Conservation (phyloP, 2,329 filamentous ascomycete species). For the Nothophoma quercina region DNA sequence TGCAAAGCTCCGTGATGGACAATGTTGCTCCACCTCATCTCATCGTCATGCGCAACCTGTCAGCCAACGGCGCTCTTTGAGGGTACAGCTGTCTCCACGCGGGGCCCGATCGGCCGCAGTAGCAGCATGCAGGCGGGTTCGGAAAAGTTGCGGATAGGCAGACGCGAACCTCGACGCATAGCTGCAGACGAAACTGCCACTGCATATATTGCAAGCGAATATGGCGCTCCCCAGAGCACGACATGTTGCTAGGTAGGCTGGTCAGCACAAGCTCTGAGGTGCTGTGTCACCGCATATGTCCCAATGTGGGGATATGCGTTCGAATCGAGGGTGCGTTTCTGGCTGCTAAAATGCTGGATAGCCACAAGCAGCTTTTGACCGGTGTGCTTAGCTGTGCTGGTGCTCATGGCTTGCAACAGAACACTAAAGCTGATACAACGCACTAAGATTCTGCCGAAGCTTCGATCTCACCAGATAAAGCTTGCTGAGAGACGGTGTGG, state of each 20-base stretch:
- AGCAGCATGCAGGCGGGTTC: constrained; percentile 35
- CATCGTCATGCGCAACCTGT: constrained; percentile 28
- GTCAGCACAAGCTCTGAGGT: constrained; percentile 32
- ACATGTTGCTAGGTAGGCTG: constrained; percentile 33
- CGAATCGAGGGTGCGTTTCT: constrained; percentile 7
- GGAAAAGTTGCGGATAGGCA: constrained; percentile 29
- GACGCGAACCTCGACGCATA: constrained; percentile 25
- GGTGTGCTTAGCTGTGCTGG: constrained; percentile 7
- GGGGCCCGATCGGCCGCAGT: constrained; percentile 37
- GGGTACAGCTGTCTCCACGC: constrained; percentile 11
- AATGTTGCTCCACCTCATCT: constrained; percentile 2
- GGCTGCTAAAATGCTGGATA: constrained; percentile 25
- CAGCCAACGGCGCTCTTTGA: constrained; percentile 26
- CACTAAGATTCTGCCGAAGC: not conserved
- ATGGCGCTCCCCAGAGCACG: constrained; percentile 25
- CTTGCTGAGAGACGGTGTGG: not conserved
- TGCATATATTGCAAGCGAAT: constrained; percentile 32
- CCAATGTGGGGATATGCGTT: constrained; percentile 2
- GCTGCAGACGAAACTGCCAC: constrained; percentile 38
- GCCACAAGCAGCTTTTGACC: constrained; percentile 8
- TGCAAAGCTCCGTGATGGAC: constrained; percentile 8
- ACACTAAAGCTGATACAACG: not conserved
- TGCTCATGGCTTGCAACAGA: constrained; percentile 4
- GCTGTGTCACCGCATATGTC: constrained; percentile 29
- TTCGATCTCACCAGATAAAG: not conserved